Evolutionary conservation across 2,329 filamentous ascomycete genomes (phyloP).

Genomic region (Trichoderma sp.): DNA sequence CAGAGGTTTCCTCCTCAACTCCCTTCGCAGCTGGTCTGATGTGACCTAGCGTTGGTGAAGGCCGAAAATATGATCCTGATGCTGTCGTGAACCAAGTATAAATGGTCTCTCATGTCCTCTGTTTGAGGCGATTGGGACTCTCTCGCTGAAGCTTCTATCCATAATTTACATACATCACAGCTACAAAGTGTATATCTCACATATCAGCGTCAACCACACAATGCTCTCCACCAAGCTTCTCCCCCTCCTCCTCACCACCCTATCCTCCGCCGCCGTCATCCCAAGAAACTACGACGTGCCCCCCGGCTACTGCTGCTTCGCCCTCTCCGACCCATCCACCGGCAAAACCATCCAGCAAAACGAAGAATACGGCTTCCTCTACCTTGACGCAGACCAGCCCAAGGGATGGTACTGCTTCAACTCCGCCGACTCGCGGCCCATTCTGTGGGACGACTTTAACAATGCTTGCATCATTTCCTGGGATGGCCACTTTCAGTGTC

Average conservation of each 20-base stretch:
- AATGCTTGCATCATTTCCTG: conserved; percentile 41
- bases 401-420: conserved; percentile 41
- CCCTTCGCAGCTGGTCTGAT: background rate
- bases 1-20: background rate
- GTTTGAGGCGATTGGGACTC: background rate
- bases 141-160: background rate
- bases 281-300: conserved; percentile 30
- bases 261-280: conserved; percentile 33
- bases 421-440: conserved; percentile 32
- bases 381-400: conserved; percentile 34
- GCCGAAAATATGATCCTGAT: background rate
- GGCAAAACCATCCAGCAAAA: conserved; percentile 37
- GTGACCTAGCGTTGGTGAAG: background rate
- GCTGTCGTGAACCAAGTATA: background rate
- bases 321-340: conserved; percentile 35
- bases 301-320: conserved; percentile 39
- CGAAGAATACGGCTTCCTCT: conserved; percentile 34
- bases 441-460: conserved; percentile 37
- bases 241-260: conserved; percentile 32
- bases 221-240: conserved; percentile 31
- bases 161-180: background rate
- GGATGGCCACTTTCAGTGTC: conserved; percentile 37
- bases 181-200: too few relatives aligned
- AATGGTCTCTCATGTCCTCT: background rate
- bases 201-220: background rate